Percentiles rank a stretch among this genome's conserved stretches.
Conservation (phyloP, 2,329 filamentous ascomycete genomes). For the Mycosphaerella arachidis region DNA sequence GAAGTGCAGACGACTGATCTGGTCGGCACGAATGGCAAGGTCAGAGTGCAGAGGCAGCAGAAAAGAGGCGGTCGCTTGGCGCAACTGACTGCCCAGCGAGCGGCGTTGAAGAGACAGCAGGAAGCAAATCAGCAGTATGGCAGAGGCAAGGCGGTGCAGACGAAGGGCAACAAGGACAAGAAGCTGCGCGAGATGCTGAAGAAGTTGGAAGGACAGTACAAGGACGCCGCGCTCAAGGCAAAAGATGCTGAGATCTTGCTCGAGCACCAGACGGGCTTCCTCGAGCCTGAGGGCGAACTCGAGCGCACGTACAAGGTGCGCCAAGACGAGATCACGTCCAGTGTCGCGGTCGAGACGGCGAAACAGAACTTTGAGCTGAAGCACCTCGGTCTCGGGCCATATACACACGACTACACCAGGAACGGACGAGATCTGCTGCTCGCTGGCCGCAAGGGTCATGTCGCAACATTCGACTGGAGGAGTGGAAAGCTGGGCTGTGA, state of each 20-base stretch:
- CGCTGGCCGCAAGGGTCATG: constrained; percentile 85
- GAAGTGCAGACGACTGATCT: constrained; percentile 26
- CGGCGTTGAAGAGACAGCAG: constrained; percentile 29
- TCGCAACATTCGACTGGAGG: constrained; percentile 95
- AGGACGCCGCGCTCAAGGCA: constrained; percentile 73
- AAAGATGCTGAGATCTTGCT: constrained; percentile 94
- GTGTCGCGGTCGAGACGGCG: constrained; percentile 75
- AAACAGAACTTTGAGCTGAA: constrained; percentile 91
- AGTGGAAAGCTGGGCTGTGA: constrained; percentile 88
- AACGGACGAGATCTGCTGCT: constrained; percentile 84
- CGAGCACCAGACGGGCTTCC: constrained; percentile 77
- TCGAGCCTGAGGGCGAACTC: constrained; percentile 82
- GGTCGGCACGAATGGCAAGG: constrained; percentile 24
- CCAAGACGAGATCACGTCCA: constrained; percentile 75
- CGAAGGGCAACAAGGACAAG: constrained; percentile 75
- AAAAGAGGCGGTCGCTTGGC: constrained; percentile 27
- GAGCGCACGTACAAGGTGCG: constrained; percentile 90
- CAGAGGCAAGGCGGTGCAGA: constrained; percentile 69
- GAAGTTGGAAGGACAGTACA: constrained; percentile 74
- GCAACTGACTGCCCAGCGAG: constrained; percentile 31
- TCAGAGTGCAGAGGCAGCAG: constrained; percentile 22
- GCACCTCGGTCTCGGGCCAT: constrained; percentile 77
- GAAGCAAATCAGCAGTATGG: constrained; percentile 62
- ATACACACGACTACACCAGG: constrained; percentile 80
- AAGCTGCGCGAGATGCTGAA: constrained; percentile 80